Base-by-base conservation (phyloP, 2,329 filamentous ascomycete genomes). In the Aspergillus floridensis region DNA sequence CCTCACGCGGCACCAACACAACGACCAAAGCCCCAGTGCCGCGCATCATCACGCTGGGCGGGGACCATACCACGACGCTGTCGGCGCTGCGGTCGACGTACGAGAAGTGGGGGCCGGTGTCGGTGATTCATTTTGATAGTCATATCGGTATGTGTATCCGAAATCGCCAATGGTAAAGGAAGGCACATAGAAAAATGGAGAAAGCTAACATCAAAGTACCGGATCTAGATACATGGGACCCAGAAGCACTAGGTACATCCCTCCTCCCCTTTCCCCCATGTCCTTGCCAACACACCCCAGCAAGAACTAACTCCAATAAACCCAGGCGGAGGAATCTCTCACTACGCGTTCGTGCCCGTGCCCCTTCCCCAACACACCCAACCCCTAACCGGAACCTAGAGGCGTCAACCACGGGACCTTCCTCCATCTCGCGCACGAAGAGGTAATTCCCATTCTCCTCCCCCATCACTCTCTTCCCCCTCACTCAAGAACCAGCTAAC, bases 321-420 rank as follows among this genome's bases (percentile, higher is more conserved):
- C 1, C 21, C 8, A 62, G 64, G 64, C 1, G 64, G 64, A 1
- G 64, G 64, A 12, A 56, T 66, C 1, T 66, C 64, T 6, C 63
- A 66, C 41, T 66, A 66, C 48, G 64, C 82, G 74, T 80, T 66
- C 70, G 63, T 53, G 4, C 3, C 5, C 22, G 12, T 41, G 4
- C 21, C 41, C 41, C 10, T 12, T 14, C 16, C 14, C 31, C 12
- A 31, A 19, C 12, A 5, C 2, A 29, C 26, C 11, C n/a, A n/a
- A 14, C 11, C 5, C 11, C 32, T 35, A 35, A 35, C 14, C 11
- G 32, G 2, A 35, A 35, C 11, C 11, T 35, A 79, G 77, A 16
- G 78, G 79, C n/a, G 76, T 84, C 32, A 84, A 84, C 58, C 82
- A 85, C 61, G 82, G 83, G 26, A 85, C 83, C 0, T 85, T 84